phyloP scores from a whole-genome alignment of 495 filamentous ascomycete genomes.

The Extremus antarcticus region DNA sequence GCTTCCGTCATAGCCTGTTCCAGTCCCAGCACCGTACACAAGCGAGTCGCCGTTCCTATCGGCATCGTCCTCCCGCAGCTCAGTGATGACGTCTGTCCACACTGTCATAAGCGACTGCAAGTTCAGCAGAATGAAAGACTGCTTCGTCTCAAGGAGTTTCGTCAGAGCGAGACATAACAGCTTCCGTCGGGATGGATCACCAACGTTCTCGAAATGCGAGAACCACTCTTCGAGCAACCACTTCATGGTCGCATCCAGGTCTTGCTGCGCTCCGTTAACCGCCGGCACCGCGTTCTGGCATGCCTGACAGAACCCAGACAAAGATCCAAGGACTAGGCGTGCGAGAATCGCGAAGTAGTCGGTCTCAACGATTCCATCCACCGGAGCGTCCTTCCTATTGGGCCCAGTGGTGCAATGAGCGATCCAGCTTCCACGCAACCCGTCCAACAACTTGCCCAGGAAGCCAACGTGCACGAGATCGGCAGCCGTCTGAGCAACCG shows the following conservation, averaged over 20 bases:
- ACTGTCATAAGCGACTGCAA: conserved; percentile 58
- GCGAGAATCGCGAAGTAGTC: conserved; percentile 80
- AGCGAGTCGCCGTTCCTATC: conserved; percentile 30
- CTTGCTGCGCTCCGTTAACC: not conserved
- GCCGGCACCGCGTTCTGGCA: conserved; percentile 24
- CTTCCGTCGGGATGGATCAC: conserved; percentile 63
- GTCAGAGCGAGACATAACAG: conserved; percentile 74
- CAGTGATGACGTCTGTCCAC: conserved; percentile 57
- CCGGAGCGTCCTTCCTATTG: conserved; percentile 46
- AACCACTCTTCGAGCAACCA: conserved; percentile 90
- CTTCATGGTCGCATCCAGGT: conserved; percentile 39
- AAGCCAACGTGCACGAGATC: conserved; percentile 59
- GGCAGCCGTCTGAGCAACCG: conserved; percentile 50
- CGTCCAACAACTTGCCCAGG: conserved; percentile 54
- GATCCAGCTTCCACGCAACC: conserved; percentile 58
- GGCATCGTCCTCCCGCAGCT: conserved; percentile 40
- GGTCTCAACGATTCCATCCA: conserved; percentile 60
- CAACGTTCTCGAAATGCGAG: conserved; percentile 69
- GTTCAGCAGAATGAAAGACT: conserved; percentile 44
- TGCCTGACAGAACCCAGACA: conserved; percentile 36
- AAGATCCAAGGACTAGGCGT: conserved; percentile 60
- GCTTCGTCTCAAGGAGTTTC: conserved; percentile 56
- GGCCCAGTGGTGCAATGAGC: conserved; percentile 70
- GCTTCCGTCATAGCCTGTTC: not conserved
- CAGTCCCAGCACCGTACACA: conserved; percentile 8